Conservation (phyloP, 179 eudicot species). For the Patellifolia procumbens region DNA sequence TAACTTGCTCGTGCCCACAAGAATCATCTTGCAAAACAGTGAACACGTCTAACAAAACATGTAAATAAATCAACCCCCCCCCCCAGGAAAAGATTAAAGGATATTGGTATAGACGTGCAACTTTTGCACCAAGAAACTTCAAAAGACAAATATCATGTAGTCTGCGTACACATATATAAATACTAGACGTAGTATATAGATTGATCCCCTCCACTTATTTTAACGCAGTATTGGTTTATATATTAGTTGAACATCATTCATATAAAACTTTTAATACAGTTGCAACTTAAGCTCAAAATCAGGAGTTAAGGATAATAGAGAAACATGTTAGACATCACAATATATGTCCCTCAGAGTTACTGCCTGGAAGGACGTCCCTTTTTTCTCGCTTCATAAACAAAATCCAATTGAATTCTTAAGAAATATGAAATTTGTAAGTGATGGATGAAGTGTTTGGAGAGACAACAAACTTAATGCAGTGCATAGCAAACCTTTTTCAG, state of each 20-base stretch:
- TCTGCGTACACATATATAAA: not conserved
- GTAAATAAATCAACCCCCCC: too few relatives aligned
- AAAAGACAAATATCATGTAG: not conserved
- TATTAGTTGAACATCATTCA: not conserved
- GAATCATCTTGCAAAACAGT: too few relatives aligned
- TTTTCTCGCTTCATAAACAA: not conserved
- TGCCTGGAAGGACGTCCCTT: not conserved
- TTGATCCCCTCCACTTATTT: not conserved
- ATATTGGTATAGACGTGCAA: too few relatives aligned
- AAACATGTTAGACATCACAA: not conserved
- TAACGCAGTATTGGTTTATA: not conserved
- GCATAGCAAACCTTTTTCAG: constrained; percentile 47
- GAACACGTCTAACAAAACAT: too few relatives aligned
- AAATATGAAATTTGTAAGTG: not conserved
- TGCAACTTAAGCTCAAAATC: not conserved
- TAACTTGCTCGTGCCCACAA: too few relatives aligned
- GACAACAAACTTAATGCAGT: not conserved
- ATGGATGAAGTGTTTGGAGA: not conserved
- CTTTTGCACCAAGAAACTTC: too few relatives aligned
- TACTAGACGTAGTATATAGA: not conserved
- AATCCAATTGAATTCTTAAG: not conserved
- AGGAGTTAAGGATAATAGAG: not conserved
- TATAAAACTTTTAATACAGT: not conserved
- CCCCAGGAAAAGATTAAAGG: too few relatives aligned
- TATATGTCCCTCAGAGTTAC: not conserved